These are phyloP conservation scores for Annulohypoxylon moriforme DNA, from an alignment of 495 filamentous ascomycete species.

Conservation along the genomic window DNA sequence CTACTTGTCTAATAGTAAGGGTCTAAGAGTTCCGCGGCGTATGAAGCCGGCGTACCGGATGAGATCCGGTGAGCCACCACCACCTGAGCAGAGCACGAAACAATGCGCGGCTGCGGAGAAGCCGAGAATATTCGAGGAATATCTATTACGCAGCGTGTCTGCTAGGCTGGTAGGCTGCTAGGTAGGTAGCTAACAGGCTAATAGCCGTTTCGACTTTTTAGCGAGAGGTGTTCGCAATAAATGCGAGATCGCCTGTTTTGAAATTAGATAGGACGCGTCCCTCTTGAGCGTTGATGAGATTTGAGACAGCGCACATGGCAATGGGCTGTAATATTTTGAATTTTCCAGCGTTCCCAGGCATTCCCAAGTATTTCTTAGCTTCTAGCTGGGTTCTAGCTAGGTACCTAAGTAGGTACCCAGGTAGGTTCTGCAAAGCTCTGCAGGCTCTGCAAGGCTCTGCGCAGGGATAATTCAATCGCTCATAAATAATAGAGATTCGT, in stretches of 20 bases:
- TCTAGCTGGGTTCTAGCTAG: not conserved
- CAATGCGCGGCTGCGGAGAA: slow-evolving; percentile 43
- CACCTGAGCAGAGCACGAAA: slow-evolving; percentile 14
- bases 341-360: not conserved
- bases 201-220: slow-evolving; percentile 12
- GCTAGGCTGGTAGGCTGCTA: not conserved
- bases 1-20: slow-evolving; percentile 19
- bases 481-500: slow-evolving; percentile 35
- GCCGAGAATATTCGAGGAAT: slow-evolving; percentile 31
- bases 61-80: slow-evolving; percentile 43
- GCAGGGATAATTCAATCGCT: slow-evolving; percentile 38
- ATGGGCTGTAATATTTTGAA: not conserved
- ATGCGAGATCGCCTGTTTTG: slow-evolving; percentile 13
- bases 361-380: no score
- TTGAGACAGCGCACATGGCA: slow-evolving; percentile 1
- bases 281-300: slow-evolving; percentile 7
- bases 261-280: slow-evolving; percentile 1
- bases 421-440: not conserved
- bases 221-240: slow-evolving; percentile 8
- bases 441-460: slow-evolving; percentile 17
- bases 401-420: not conserved
- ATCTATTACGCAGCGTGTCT: slow-evolving; percentile 9
- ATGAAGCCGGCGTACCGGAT: slow-evolving; percentile 31
- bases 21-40: slow-evolving; percentile 27
- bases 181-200: not conserved